phyloP scores from a whole-genome alignment of 345 rosid genomes.

The Pelargonium nanum region DNA sequence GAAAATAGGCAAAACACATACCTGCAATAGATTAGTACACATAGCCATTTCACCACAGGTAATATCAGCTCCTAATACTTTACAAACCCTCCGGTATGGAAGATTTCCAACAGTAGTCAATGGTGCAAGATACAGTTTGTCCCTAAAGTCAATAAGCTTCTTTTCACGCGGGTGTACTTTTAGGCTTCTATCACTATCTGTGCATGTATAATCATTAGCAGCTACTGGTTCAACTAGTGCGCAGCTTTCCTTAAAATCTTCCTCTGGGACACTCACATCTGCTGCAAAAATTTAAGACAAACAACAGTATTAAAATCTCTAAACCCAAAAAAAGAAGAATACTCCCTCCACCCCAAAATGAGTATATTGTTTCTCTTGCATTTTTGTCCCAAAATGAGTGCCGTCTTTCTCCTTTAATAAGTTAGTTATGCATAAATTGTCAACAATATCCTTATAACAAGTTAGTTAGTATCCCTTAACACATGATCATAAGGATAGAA shows the following conservation, averaged over 20 bases:
- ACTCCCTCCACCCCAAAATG: too few relatives aligned
- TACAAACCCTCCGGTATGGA: slow-evolving; percentile 92
- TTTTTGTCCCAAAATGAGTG: too few relatives aligned
- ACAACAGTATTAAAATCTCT: not conserved
- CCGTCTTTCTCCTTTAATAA: too few relatives aligned
- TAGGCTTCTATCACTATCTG: slow-evolving; percentile 48
- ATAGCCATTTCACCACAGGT: slow-evolving; percentile 99
- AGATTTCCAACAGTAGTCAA: slow-evolving; percentile 95
- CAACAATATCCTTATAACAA: too few relatives aligned
- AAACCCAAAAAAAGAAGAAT: not conserved
- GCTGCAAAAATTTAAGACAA: slow-evolving; percentile 7
- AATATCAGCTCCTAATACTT: slow-evolving; percentile 78
- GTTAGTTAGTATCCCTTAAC: too few relatives aligned
- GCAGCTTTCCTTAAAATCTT: slow-evolving; percentile 17
- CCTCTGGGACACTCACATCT: slow-evolving; percentile 29
- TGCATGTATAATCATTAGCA: slow-evolving; percentile 15
- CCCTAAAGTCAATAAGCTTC: slow-evolving; percentile 82
- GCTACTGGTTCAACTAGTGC: slow-evolving; percentile 18
- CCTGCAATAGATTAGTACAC: slow-evolving; percentile 95
- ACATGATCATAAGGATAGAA: too few relatives aligned
- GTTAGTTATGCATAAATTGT: too few relatives aligned
- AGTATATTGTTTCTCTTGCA: too few relatives aligned
- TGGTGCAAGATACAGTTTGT: slow-evolving; percentile 86
- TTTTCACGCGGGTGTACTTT: slow-evolving; percentile 68
- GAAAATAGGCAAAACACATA: slow-evolving; percentile 13